Percentiles rank a stretch among this genome's conserved stretches.
Conservation (phyloP, 257 asterid genomes). For the Thymus quinquecostatus region DNA sequence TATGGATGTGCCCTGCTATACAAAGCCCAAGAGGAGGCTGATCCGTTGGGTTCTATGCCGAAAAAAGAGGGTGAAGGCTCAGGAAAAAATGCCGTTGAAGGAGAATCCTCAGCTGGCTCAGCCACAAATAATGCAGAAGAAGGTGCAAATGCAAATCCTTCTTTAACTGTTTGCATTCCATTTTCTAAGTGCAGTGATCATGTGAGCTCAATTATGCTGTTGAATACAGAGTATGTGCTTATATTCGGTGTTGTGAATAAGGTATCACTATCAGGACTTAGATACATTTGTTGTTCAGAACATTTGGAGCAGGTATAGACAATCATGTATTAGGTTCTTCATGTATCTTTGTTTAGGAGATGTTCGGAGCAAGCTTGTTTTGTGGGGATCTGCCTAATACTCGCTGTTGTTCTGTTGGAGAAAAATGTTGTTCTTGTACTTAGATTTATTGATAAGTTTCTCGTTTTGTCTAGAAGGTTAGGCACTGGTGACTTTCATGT, state of each 20-base stretch:
- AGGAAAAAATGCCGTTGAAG: slow-evolving; percentile 49
- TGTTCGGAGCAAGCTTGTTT: slow-evolving; percentile 12
- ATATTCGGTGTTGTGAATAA: slow-evolving; percentile 8
- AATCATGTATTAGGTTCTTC: neutral
- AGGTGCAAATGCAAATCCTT: slow-evolving; percentile 45
- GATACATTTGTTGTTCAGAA: neutral
- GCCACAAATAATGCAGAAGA: slow-evolving; percentile 48
- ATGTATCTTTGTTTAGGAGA: neutral
- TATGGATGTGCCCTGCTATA: slow-evolving; percentile 57
- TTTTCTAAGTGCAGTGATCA: slow-evolving; percentile 7
- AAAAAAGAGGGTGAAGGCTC: slow-evolving; percentile 68
- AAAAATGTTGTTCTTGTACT: neutral
- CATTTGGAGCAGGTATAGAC: slow-evolving; percentile 3
- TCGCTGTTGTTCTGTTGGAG: neutral
- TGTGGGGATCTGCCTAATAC: neutral
- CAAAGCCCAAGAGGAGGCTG: slow-evolving; percentile 95
- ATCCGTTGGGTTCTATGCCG: slow-evolving; percentile 83
- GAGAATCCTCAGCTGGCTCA: slow-evolving; percentile 64
- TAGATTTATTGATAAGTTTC: neutral
- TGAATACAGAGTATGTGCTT: neutral
- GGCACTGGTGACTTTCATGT: neutral
- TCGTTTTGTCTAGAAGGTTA: neutral
- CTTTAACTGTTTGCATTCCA: slow-evolving; percentile 45
- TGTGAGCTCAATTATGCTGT: neutral
- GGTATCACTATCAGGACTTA: neutral